Conservation (phyloP, 2,329 filamentous ascomycete genomes). For the Zalaria sp. region DNA sequence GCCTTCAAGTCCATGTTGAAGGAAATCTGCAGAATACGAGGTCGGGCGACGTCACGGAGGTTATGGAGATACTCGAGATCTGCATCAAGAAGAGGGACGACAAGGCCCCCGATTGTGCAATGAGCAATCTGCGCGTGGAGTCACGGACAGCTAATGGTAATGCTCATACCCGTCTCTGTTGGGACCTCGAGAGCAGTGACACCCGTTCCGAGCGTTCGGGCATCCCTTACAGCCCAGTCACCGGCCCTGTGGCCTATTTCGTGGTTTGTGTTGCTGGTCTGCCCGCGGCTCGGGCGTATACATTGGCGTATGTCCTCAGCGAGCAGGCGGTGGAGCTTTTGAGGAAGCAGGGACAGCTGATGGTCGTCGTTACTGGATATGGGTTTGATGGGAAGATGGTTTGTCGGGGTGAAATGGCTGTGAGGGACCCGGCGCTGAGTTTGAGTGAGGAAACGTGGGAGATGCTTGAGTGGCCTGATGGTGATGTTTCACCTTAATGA, state of each 20-base stretch:
- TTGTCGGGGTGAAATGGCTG: not conserved
- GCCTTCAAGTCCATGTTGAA: not conserved
- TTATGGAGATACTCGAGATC: conserved; percentile 4
- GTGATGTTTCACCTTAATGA: too few species aligned
- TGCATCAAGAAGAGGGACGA: conserved; percentile 1
- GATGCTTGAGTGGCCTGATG: too few species aligned
- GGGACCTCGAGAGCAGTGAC: not conserved
- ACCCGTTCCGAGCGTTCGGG: not conserved
- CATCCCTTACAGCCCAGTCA: conserved; percentile 18
- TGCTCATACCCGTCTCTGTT: not conserved
- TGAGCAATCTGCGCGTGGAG: not conserved
- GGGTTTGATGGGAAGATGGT: conserved; percentile 15
- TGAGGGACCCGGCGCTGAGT: too few species aligned
- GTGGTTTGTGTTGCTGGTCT: conserved; percentile 11
- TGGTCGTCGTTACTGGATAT: conserved; percentile 11
- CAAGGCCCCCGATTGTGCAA: not conserved
- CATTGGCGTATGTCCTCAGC: conserved; percentile 11
- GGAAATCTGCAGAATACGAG: not conserved
- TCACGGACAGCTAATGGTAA: not conserved
- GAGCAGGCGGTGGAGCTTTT: not conserved
- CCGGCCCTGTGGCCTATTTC: conserved; percentile 22
- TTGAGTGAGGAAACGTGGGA: too few species aligned
- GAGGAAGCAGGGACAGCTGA: not conserved
- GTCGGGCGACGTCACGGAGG: not conserved
- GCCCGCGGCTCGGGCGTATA: conserved; percentile 16